These are phyloP conservation scores for Cutaneotrichosporon mucoides DNA, from an alignment of 1,284 basidiomycete species.

Conservation along the genomic window DNA sequence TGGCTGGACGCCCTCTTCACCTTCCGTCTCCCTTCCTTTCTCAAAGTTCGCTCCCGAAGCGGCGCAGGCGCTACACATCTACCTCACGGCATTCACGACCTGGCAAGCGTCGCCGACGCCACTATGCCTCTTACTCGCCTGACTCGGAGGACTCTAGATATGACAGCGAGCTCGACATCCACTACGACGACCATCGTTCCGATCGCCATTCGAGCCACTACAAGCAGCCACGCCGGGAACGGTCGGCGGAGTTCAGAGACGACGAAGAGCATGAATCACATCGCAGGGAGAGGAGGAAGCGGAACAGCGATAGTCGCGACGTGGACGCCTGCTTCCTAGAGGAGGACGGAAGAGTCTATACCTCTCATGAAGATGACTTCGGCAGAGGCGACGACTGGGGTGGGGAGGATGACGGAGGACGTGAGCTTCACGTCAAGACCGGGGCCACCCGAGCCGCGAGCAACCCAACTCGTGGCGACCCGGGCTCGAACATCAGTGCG, in stretches of 20 bases:
- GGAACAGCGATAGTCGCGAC: too few relatives aligned
- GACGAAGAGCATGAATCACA: too few relatives aligned
- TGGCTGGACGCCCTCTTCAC: neutral
- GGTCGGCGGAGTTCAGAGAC: too few relatives aligned
- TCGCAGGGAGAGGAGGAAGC: too few relatives aligned
- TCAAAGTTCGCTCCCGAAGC: too few relatives aligned
- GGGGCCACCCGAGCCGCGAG: neutral
- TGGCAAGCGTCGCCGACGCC: neutral
- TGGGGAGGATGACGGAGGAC: too few relatives aligned
- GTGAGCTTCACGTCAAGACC: neutral
- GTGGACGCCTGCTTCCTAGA: too few relatives aligned
- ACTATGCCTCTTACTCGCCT: neutral
- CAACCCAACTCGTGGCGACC: neutral
- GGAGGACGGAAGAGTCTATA: too few relatives aligned
- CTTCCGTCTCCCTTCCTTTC: neutral
- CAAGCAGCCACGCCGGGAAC: neutral
- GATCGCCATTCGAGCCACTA: neutral
- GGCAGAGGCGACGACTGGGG: too few relatives aligned
- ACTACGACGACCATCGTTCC: neutral
- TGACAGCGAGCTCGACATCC: neutral
- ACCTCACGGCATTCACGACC: neutral
- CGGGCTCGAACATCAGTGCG: neutral
- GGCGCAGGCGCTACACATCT: too few relatives aligned
- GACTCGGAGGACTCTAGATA: neutral
- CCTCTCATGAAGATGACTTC: too few relatives aligned